Conservation (phyloP, 2,329 filamentous ascomycete species). For the Monosporascus sp. region DNA sequence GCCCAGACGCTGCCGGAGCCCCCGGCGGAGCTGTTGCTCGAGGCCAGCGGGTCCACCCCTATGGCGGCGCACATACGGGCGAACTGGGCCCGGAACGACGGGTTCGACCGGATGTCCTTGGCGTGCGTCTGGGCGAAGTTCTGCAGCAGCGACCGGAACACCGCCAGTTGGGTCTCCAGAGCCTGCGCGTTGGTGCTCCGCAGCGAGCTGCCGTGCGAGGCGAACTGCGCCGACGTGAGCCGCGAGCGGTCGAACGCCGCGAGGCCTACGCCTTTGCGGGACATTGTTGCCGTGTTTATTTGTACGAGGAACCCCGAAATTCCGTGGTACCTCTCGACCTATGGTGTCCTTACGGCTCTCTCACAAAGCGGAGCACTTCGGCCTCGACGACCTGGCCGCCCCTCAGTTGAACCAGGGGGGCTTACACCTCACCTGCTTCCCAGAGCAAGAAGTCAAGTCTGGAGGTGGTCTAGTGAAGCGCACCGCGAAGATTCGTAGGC, state of each 20-base stretch:
- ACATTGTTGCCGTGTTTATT: constrained; percentile 39
- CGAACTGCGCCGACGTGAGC: constrained; percentile 83
- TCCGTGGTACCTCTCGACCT: no score
- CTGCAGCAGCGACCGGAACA: constrained; percentile 92
- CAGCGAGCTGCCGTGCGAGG: constrained; percentile 82
- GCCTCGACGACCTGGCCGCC: no score
- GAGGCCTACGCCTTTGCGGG: constrained; percentile 80
- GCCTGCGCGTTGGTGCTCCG: constrained; percentile 78
- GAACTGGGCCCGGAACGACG: constrained; percentile 92
- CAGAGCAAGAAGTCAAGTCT: no score
- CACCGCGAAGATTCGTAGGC: no score
- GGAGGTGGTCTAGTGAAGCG: no score
- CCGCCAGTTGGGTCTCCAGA: constrained; percentile 86
- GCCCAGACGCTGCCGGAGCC: constrained; percentile 75
- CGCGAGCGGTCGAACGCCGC: constrained; percentile 83
- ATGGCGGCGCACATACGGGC: constrained; percentile 98
- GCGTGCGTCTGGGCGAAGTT: constrained; percentile 93
- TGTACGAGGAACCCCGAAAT: background rate
- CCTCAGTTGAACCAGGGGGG: no score
- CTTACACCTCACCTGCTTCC: no score
- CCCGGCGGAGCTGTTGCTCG: constrained; percentile 41
- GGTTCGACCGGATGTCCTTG: constrained; percentile 92
- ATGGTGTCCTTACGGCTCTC: no score
- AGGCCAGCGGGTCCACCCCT: constrained; percentile 90
- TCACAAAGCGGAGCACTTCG: no score